phyloP scores from a whole-genome alignment of 306 rosid genomes.

The Quercus parvula region DNA sequence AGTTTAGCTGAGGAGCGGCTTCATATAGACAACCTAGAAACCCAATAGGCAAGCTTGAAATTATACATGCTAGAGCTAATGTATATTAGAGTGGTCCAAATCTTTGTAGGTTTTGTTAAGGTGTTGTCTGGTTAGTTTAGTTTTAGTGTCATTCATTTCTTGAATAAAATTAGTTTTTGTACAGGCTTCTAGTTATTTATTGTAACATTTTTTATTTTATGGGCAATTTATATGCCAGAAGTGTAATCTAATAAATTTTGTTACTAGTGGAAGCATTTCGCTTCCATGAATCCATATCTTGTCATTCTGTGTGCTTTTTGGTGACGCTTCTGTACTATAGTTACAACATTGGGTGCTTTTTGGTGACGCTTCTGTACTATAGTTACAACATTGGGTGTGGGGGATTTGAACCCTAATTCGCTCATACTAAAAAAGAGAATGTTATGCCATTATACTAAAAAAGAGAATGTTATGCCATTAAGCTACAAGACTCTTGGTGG shows the following conservation, averaged over 20 bases:
- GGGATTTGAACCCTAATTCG: too few relatives aligned
- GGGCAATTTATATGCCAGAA: constrained; percentile 21
- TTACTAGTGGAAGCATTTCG: neutral
- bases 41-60: neutral
- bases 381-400: neutral
- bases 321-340: neutral
- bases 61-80: neutral
- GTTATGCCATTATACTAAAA: too few relatives aligned
- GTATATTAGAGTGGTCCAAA: constrained; percentile 24
- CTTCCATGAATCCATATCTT: too few relatives aligned
- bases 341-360: neutral
- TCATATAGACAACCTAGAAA: constrained; percentile 11
- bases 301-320: neutral
- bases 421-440: too few relatives aligned
- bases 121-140: constrained; percentile 14
- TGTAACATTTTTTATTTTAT: neutral
- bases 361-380: neutral
- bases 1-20: constrained; percentile 30
- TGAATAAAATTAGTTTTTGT: constrained; percentile 38
- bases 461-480: too few relatives aligned
- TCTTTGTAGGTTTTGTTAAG: constrained; percentile 11
- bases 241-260: neutral
- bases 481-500: too few relatives aligned
- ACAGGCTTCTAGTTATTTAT: constrained; percentile 2
- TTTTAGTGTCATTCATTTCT: constrained; percentile 19